Percentiles rank a stretch among this genome's conserved stretches.
Conservation (phyloP, 805 yeast genomes). For the Teunomyces atbi region DNA sequence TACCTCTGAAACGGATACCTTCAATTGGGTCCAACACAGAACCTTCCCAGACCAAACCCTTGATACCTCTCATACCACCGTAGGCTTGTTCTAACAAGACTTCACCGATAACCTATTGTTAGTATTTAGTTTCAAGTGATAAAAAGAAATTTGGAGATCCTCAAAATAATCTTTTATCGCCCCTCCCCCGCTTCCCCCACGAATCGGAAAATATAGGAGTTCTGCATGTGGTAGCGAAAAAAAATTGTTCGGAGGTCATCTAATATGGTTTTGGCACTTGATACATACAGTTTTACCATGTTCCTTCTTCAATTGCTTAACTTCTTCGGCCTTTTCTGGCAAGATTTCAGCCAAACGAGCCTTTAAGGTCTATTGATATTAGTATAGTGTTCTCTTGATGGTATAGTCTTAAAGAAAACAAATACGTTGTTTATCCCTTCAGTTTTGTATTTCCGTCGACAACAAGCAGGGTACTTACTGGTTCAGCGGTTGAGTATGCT, state of each 20-base stretch:
- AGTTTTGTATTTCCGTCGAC: not conserved
- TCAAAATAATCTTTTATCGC: not conserved
- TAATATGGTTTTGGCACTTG: not conserved
- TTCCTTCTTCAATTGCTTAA: slow-evolving; percentile 85
- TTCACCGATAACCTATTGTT: slow-evolving; percentile 41
- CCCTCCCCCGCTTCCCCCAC: slow-evolving; percentile 5
- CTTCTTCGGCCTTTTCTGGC: slow-evolving; percentile 90
- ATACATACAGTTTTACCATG: slow-evolving; percentile 75
- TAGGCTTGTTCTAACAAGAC: slow-evolving; percentile 44
- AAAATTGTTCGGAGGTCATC: not conserved
- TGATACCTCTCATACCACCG: slow-evolving; percentile 83
- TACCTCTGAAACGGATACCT: slow-evolving; percentile 79
- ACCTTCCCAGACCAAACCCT: slow-evolving; percentile 76
- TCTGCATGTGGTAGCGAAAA: not conserved
- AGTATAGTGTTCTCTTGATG: slow-evolving; percentile 4
- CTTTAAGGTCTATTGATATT: slow-evolving; percentile 63
- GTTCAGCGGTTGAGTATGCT: slow-evolving; percentile 38
- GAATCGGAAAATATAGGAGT: slow-evolving; percentile 1
- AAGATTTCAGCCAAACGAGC: slow-evolving; percentile 90
- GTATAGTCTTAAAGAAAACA: not conserved
- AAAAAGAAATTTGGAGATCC: not conserved
- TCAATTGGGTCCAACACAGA: slow-evolving; percentile 72
- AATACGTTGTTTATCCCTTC: not conserved
- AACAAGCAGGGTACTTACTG: slow-evolving; percentile 18
- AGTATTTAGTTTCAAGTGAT: not conserved